phyloP scores from a whole-genome alignment of 2,329 filamentous ascomycete species.

The Trichoderma oligosporum region DNA sequence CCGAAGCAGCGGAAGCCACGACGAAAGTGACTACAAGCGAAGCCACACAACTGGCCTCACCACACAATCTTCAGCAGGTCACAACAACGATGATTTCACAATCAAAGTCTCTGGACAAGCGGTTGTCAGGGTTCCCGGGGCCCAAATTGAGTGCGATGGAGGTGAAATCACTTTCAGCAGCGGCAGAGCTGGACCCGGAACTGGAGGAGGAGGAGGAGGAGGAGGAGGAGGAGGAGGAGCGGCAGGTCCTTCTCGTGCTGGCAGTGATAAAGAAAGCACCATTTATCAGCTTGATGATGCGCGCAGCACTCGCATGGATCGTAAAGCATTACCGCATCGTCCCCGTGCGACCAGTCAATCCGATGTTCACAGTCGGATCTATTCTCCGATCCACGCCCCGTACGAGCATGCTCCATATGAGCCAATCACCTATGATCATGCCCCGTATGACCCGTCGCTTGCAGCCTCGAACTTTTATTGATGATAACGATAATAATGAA shows the following conservation, averaged over 20 bases:
- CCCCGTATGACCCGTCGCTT: constrained; percentile 28
- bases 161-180: constrained; percentile 56
- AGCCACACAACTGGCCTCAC: constrained; percentile 57
- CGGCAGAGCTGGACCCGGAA: constrained; percentile 22
- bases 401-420: constrained; percentile 31
- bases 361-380: constrained; percentile 40
- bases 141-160: constrained; percentile 59
- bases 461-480: constrained; percentile 31
- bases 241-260: constrained; percentile 35
- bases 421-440: too few relatives aligned
- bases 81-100: constrained; percentile 54
- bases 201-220: too few relatives aligned
- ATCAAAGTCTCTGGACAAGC: constrained; percentile 57
- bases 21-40: constrained; percentile 60
- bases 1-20: constrained; percentile 56
- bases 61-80: constrained; percentile 49
- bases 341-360: constrained; percentile 49
- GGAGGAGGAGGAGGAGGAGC: not conserved
- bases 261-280: constrained; percentile 51
- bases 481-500: constrained; percentile 31
- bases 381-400: constrained; percentile 28
- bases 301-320: constrained; percentile 39
- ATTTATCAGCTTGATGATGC: constrained; percentile 47
- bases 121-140: constrained; percentile 53
- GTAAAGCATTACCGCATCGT: constrained; percentile 42